These are phyloP conservation scores for Euphorbia celastroides DNA, from an alignment of 441 rosid genomes.

Conservation along the genomic window DNA sequence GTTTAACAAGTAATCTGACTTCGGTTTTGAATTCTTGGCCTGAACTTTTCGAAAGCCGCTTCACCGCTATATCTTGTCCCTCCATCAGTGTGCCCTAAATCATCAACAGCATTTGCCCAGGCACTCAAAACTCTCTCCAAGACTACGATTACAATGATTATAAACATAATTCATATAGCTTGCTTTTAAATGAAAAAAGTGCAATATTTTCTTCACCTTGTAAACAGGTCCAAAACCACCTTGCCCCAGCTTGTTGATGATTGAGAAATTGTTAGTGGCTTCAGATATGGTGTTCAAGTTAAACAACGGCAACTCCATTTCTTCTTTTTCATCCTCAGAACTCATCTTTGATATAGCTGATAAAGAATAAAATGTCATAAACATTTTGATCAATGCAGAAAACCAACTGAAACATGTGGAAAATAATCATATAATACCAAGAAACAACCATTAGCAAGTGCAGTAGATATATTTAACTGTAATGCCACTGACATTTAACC, in stretches of 20 bases:
- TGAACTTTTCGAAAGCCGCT: constrained; percentile 40
- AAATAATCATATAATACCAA: neutral
- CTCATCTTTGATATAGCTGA: neutral
- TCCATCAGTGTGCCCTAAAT: constrained; percentile 47
- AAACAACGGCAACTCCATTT: constrained; percentile 11
- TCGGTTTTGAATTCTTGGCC: constrained; percentile 54
- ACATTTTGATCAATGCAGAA: neutral
- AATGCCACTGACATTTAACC: neutral
- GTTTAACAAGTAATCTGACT: constrained; percentile 40
- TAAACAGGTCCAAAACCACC: constrained; percentile 22
- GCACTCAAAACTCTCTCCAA: neutral
- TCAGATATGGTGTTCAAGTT: neutral
- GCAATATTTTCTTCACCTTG: constrained; percentile 11
- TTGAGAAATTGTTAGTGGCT: constrained; percentile 12
- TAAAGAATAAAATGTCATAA: too few species aligned
- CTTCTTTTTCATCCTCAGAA: neutral
- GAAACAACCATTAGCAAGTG: neutral
- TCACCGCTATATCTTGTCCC: constrained; percentile 43
- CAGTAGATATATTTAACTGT: too few species aligned
- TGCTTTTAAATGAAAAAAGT: neutral
- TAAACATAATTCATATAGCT: neutral
- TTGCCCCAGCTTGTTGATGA: constrained; percentile 15
- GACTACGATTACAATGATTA: neutral
- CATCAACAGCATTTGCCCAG: neutral
- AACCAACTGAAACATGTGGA: too few species aligned